Base-by-base conservation (phyloP, 2,329 filamentous ascomycete species). In the Neofusicoccum ribis region DNA sequence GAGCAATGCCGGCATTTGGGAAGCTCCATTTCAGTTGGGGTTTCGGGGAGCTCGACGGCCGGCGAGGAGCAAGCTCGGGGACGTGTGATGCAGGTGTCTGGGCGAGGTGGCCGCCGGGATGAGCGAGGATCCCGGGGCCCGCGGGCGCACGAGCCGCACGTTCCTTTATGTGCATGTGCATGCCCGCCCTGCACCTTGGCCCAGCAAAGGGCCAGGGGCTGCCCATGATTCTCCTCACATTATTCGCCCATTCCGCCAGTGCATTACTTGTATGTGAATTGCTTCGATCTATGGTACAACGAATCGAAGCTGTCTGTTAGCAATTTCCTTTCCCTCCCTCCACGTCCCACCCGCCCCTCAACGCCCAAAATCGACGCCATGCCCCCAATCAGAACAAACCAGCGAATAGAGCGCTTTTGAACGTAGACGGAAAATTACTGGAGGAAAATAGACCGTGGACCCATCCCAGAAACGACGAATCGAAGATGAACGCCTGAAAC, bases 21-120 rank as follows among this genome's bases (percentile, higher is more conserved):
- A 67, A 65, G 65, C 64, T 66, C 60, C 67, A 68, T 68, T n/a
- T 66, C 67, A 67, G 49, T 58, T 43, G 51, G 54, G 59, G 34
- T 36, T 44, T 41, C 47, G 31, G 47, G 49, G 44, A 59, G 52
- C 63, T 64, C 63, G 36, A 49, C 23, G 52, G 63, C 51, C 63
- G 46, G 63, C 52, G 51, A 31, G 52, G 51, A 64, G 46, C 51
- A 64, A 56, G 63, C 52, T 64, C 43, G 62, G 50, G 43, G 46
- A 62, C 47, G 56, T 47, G 56, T 60, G 56, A 37, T 60, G 56
- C 43, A 47, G 41, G 37, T 46, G 56, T 34, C 39, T 31, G 56
- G 34, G 56, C 43, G 44, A 60, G 56, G 56, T 60, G 56, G 56
- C 56, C 43, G 41, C 56, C 54, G 34, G 41, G 41, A 60, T 60